A percentile compares a stretch with the other conserved stretches of the same genome.
These are phyloP conservation scores for Sphagnum fallax DNA, from an alignment of 228 moss, liverwort and hornwort genomes.

Conservation along the genomic window DNA sequence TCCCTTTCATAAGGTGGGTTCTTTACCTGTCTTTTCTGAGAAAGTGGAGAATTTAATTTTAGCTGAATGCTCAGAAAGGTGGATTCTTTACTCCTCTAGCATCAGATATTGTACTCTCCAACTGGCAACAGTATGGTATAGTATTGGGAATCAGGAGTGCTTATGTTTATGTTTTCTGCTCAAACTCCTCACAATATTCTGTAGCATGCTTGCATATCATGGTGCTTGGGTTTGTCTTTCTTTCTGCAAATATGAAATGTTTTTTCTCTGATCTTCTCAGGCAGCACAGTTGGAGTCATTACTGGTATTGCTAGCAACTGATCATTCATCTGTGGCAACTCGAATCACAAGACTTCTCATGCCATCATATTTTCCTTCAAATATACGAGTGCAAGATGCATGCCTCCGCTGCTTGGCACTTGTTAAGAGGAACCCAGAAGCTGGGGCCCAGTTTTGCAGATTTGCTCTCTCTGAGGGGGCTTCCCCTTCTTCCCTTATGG, in stretches of 20 bases:
- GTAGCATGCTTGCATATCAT: no score
- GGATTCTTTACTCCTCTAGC: not conserved
- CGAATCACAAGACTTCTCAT: conserved; percentile 39
- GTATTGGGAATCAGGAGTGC: not conserved
- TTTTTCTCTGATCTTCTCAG: conserved; percentile 14
- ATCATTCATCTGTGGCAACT: conserved; percentile 27
- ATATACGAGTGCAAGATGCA: conserved; percentile 31
- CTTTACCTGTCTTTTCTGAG: not conserved
- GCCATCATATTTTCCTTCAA: conserved; percentile 37
- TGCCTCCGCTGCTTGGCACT: conserved; percentile 38
- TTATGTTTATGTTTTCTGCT: no score
- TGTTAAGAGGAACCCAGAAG: conserved; percentile 34
- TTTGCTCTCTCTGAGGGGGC: conserved; percentile 42
- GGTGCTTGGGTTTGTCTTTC: no score
- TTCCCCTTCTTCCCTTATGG: conserved; percentile 28
- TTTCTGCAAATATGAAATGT: not conserved
- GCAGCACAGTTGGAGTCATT: conserved; percentile 32
- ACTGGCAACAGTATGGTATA: not conserved
- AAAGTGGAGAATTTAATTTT: not conserved
- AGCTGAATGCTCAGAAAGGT: not conserved
- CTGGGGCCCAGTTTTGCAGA: conserved; percentile 45
- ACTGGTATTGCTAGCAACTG: conserved; percentile 34
- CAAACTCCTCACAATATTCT: no score
- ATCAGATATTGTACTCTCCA: not conserved
- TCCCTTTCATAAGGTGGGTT: conserved; percentile 35